Conservation (phyloP, 768 basidiomycete genomes). For the Suillus discolor region DNA sequence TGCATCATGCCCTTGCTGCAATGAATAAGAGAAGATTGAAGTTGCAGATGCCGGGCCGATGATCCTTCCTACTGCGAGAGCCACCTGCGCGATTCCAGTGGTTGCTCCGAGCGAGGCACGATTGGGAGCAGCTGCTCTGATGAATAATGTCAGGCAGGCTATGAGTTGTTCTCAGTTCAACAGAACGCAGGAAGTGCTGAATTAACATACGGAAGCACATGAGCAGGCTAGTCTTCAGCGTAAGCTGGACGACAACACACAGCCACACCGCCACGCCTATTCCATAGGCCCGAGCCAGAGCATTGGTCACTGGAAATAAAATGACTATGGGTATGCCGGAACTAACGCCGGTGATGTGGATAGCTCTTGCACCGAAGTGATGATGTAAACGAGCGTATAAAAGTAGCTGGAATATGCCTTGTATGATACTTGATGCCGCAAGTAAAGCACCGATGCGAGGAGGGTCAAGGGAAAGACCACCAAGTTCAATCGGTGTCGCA, state of each 20-base stretch:
- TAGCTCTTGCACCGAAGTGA: constrained; percentile 49
- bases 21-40: background rate
- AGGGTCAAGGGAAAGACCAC: constrained; percentile 30
- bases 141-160: background rate
- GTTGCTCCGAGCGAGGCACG: background rate
- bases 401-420: constrained; percentile 55
- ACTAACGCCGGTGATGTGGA: constrained; percentile 30
- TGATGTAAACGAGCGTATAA: constrained; percentile 62
- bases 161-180: background rate
- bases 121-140: constrained; percentile 11
- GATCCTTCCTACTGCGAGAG: background rate
- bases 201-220: constrained; percentile 35
- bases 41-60: background rate
- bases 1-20: background rate
- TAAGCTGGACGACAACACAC: constrained; percentile 27
- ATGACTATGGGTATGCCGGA: constrained; percentile 32
- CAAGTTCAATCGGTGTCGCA: constrained; percentile 31
- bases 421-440: constrained; percentile 25
- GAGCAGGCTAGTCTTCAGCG: constrained; percentile 20
- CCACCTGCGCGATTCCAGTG: background rate
- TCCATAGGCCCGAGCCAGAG: constrained; percentile 25
- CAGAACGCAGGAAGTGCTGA: background rate
- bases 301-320: constrained; percentile 34
- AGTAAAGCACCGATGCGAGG: constrained; percentile 32
- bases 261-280: constrained; percentile 29